These are phyloP conservation scores for Musa beccarii DNA, from an alignment of 176 grass and related monocot genomes.

Conservation along the genomic window DNA sequence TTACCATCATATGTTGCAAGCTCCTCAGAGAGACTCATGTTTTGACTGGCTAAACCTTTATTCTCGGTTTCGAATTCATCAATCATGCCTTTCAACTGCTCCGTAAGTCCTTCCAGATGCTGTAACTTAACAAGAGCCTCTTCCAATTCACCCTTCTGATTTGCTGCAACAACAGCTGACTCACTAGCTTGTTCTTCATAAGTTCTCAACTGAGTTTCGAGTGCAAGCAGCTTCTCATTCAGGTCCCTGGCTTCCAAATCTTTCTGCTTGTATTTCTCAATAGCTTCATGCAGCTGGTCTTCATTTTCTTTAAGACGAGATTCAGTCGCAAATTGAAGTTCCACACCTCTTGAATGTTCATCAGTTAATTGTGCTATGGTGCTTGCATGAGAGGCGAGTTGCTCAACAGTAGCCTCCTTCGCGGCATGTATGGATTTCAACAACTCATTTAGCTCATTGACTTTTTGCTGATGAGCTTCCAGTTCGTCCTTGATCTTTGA, in stretches of 20 bases:
- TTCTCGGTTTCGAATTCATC: constrained; percentile 41
- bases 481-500: constrained; percentile 51
- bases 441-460: constrained; percentile 49
- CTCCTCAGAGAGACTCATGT: constrained; percentile 52
- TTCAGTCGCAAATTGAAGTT: constrained; percentile 18
- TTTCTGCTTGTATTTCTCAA: constrained; percentile 11
- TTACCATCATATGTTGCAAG: constrained; percentile 44
- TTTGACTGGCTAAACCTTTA: constrained; percentile 46
- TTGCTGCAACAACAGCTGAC: constrained; percentile 18
- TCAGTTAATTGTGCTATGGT: constrained; percentile 13
- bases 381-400: constrained; percentile 21
- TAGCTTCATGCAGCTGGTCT: constrained; percentile 13
- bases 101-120: constrained; percentile 37
- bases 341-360: constrained; percentile 22
- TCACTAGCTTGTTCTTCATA: constrained; percentile 52
- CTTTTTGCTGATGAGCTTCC: constrained; percentile 39
- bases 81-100: constrained; percentile 32
- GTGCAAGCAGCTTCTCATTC: constrained; percentile 29
- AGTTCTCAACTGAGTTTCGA: constrained; percentile 51
- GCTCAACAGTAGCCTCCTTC: constrained; percentile 19
- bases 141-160: constrained; percentile 36
- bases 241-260: constrained; percentile 13
- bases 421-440: constrained; percentile 34
- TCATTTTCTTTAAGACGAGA: constrained; percentile 22
- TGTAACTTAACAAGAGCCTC: constrained; percentile 38